These are phyloP conservation scores for Fusarium mexicanum DNA, from an alignment of 2,329 filamentous ascomycete genomes.

Conservation along the genomic window DNA sequence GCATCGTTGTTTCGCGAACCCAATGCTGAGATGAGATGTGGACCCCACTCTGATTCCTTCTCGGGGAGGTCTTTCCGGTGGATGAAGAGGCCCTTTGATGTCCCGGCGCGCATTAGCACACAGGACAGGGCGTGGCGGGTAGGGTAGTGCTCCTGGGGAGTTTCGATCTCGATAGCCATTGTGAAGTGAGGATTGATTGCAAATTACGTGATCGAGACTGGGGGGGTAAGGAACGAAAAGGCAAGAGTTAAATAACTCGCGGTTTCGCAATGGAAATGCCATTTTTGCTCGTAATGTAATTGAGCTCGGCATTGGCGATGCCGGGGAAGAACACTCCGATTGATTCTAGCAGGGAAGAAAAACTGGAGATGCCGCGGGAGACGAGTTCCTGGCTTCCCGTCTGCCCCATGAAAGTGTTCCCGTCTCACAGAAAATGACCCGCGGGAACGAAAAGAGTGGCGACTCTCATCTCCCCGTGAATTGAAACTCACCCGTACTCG, in stretches of 20 bases:
- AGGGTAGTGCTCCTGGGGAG: neutral
- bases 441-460: conserved; percentile 1
- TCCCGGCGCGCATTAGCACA: conserved; percentile 70
- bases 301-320: neutral
- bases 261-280: neutral
- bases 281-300: neutral
- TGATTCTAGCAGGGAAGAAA: neutral
- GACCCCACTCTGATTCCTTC: conserved; percentile 56
- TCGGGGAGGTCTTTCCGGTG: conserved; percentile 62
- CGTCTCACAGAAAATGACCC: neutral
- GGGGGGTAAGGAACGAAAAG: neutral
- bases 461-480: conserved; percentile 9
- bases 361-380: conserved; percentile 1
- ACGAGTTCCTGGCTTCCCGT: neutral
- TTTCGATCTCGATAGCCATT: conserved; percentile 14
- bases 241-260: conserved; percentile 18
- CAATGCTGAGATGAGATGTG: conserved; percentile 63
- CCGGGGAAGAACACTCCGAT: neutral
- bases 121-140: conserved; percentile 52
- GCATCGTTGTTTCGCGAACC: conserved; percentile 60
- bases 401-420: neutral
- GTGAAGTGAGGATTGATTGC: neutral
- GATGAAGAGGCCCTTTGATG: conserved; percentile 69
- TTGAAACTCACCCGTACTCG: conserved; percentile 42
- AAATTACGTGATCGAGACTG: neutral